Percentiles rank a stretch among this genome's conserved stretches.
These are phyloP conservation scores for Suillus fuscotomentosus DNA, from an alignment of 768 basidiomycete genomes.

Conservation along the genomic window DNA sequence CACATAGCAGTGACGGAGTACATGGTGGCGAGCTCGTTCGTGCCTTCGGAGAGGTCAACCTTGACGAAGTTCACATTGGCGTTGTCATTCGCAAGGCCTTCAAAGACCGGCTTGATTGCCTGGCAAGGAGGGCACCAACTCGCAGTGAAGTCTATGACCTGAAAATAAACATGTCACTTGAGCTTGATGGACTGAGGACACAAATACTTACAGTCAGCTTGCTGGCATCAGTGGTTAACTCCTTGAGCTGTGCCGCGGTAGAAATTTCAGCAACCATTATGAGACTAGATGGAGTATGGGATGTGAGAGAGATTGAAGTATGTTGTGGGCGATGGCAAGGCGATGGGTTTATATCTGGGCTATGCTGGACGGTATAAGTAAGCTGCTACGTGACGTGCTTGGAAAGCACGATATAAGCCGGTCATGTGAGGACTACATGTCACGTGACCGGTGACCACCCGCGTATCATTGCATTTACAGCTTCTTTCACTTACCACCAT, in stretches of 20 bases:
- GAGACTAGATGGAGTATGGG: neutral
- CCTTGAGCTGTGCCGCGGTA: neutral
- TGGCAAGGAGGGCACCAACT: conserved; percentile 82
- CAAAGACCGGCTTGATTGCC: conserved; percentile 74
- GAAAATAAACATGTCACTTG: neutral
- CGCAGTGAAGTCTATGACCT: conserved; percentile 2
- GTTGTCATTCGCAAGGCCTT: conserved; percentile 67
- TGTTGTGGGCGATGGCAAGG: too few species aligned
- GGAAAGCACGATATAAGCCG: neutral
- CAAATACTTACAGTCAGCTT: neutral
- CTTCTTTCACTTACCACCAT: neutral
- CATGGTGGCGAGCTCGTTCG: conserved; percentile 59
- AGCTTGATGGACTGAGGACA: neutral
- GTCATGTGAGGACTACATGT: neutral
- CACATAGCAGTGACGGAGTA: conserved; percentile 77
- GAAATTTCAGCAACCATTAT: neutral
- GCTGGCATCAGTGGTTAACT: neutral
- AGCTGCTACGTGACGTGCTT: neutral
- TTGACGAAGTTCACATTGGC: conserved; percentile 78
- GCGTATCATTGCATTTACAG: neutral
- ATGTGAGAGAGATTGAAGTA: neutral
- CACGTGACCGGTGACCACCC: neutral
- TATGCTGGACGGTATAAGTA: neutral
- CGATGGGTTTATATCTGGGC: neutral
- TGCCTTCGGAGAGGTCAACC: conserved; percentile 69